These are phyloP conservation scores for Tremella mesenterica DNA, from an alignment of 768 basidiomycete genomes.

Conservation along the genomic window DNA sequence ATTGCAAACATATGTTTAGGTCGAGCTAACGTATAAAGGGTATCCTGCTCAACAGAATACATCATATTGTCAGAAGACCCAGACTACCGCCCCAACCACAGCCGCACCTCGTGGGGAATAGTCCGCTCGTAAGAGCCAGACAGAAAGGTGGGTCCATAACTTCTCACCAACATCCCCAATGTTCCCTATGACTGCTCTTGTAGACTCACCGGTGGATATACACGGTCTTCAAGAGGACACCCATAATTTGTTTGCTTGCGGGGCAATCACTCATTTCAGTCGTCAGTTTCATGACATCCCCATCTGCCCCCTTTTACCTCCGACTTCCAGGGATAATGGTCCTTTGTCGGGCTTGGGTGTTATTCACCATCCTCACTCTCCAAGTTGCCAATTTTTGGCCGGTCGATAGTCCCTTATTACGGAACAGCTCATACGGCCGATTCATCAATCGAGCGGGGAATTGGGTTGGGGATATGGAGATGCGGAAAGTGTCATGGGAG, in stretches of 20 bases:
- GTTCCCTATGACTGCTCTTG: no score
- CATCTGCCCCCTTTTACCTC: conserved; percentile 18
- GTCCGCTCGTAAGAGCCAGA: no score
- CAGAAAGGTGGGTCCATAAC: no score
- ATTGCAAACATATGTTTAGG: neutral
- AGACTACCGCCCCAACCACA: conserved; percentile 19
- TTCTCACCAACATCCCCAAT: no score
- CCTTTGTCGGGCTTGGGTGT: conserved; percentile 27
- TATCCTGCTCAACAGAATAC: conserved; percentile 37
- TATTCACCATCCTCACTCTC: conserved; percentile 29
- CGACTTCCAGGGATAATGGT: conserved; percentile 30
- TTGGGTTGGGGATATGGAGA: conserved; percentile 34
- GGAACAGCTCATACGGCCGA: conserved; percentile 3
- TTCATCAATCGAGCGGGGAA: conserved; percentile 13
- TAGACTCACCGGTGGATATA: no score
- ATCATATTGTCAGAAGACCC: conserved; percentile 37
- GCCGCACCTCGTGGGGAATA: no score
- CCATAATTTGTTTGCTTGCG: no score
- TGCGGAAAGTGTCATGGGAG: conserved; percentile 38
- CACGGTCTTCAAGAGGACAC: no score
- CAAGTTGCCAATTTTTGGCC: conserved; percentile 40
- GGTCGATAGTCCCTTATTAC: neutral
- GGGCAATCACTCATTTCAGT: no score
- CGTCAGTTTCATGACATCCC: conserved; percentile 13
- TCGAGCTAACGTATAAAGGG: conserved; percentile 16